phyloP scores from a whole-genome alignment of 2,329 filamentous ascomycete genomes.

The Fusarium scirpi region DNA sequence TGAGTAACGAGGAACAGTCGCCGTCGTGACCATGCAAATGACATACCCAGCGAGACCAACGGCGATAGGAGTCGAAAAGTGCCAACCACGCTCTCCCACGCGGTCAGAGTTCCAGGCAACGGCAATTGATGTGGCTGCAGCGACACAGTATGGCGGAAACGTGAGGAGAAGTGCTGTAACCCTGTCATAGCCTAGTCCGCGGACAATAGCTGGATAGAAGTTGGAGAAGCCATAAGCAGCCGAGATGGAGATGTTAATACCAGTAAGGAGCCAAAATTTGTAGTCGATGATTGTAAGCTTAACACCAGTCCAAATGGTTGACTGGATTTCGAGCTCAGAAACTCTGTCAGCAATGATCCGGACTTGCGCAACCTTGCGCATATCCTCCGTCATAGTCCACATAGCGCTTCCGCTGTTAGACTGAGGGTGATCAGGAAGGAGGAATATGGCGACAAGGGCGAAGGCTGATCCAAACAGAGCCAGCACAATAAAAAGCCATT shows the following conservation, averaged over 20 bases:
- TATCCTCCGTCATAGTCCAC: constrained; percentile 43
- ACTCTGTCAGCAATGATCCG: no score
- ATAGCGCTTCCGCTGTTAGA: constrained; percentile 41
- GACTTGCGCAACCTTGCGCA: constrained; percentile 34
- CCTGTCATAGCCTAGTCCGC: no score
- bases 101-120: no score
- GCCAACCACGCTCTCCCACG: not conserved
- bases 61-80: not conserved
- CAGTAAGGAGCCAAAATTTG: no score
- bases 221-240: constrained; percentile 22
- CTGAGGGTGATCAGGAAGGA: constrained; percentile 42
- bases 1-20: not conserved
- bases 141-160: no score
- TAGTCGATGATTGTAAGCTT: no score
- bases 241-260: constrained; percentile 30
- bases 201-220: no score
- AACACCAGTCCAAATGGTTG: no score
- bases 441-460: constrained; percentile 33
- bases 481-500: constrained; percentile 54
- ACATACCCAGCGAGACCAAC: not conserved
- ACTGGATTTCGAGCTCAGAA: no score
- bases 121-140: no score
- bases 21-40: not conserved
- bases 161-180: no score
- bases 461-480: constrained; percentile 16